Conservation (phyloP, 2,329 filamentous ascomycete species). For the Penicillium sp. region DNA sequence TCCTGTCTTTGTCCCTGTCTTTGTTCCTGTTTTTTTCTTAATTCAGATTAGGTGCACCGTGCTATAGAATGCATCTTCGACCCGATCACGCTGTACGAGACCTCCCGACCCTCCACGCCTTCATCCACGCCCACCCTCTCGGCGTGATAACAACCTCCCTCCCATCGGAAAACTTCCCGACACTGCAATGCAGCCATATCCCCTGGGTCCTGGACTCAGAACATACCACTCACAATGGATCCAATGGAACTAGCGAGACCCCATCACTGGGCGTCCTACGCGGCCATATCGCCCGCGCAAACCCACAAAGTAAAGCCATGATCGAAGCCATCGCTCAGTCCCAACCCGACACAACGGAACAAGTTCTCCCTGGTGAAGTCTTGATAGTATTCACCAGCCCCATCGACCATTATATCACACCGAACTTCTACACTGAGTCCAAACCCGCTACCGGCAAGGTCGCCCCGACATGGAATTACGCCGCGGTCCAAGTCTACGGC, state of each 20-base stretch:
- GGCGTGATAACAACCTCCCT: conserved; percentile 21
- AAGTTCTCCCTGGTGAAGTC: conserved; percentile 8
- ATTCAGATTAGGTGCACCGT: background rate
- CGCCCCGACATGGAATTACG: conserved; percentile 70
- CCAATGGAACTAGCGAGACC: background rate
- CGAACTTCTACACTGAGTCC: conserved; percentile 66
- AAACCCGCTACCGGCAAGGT: conserved; percentile 65
- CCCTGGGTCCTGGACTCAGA: conserved; percentile 18
- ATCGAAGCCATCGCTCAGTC: conserved; percentile 11
- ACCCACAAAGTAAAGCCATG: conserved; percentile 21
- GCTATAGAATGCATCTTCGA: conserved; percentile 20
- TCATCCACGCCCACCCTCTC: conserved; percentile 20
- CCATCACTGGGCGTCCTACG: conserved; percentile 7
- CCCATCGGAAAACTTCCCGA: conserved; percentile 12
- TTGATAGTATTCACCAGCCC: conserved; percentile 23
- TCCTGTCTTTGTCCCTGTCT: conserved; percentile 12
- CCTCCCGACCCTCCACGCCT: conserved; percentile 17
- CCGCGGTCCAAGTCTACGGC: conserved; percentile 48
- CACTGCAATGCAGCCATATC: conserved; percentile 21
- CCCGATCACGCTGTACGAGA: conserved; percentile 17
- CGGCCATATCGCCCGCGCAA: conserved; percentile 21
- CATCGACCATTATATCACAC: conserved; percentile 31
- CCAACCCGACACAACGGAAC: background rate
- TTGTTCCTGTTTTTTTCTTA: background rate
- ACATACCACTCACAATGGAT: background rate